Evolutionary conservation across 352 stramenopile genomes (phyloP), one percentile per base, ranked within the genome.

Genomic region (Achlya hypogyna): DNA sequence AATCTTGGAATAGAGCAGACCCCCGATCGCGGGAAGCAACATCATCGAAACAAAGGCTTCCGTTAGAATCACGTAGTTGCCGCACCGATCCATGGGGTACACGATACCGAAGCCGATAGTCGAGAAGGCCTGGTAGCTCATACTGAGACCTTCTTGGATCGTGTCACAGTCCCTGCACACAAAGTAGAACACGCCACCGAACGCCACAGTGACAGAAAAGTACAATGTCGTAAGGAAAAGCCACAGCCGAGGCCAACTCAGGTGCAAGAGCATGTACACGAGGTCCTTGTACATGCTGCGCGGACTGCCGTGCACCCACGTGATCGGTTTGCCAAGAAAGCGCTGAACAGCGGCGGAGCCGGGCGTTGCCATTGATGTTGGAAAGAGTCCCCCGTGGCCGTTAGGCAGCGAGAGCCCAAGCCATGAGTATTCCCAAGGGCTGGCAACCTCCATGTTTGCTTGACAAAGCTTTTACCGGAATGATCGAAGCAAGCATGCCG

Each of bases 41-140:
- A 93, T 77, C 81, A 93, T 90, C 5, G 84, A 91, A 40, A 77
- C 72, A 62, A 91, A 93, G 16, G 81, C 89, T 70, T 91, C 82
- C 52, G 89, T 51, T 9, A 87, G 77, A 66, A 88, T 91, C 16
- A 77, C 75, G 20, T 88, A 32, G 49, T 93, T 93, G 27, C 75
- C 76, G 70, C 84, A 93, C 20, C 76, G 84, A 32, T 72, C 69
- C 22, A 71, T 75, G 5, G 84, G 82, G 72, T 87, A 91, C 29
- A 91, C 78, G 23, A 91, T 70, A 23, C 84, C 84, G 65, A 91
- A 93, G 42, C 84, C 84, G 67, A 93, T 91, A 5, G 84, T 93
- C 16, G 81, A 91, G 64, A 91, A 93, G 1, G 84, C 91, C 71
- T 93, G 84, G 67, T 93, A 93, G 52, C 79, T 91, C 38, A 91